Evolutionary conservation across 2,329 filamentous ascomycete species (phyloP).

Genomic region (Colletotrichum horii): DNA sequence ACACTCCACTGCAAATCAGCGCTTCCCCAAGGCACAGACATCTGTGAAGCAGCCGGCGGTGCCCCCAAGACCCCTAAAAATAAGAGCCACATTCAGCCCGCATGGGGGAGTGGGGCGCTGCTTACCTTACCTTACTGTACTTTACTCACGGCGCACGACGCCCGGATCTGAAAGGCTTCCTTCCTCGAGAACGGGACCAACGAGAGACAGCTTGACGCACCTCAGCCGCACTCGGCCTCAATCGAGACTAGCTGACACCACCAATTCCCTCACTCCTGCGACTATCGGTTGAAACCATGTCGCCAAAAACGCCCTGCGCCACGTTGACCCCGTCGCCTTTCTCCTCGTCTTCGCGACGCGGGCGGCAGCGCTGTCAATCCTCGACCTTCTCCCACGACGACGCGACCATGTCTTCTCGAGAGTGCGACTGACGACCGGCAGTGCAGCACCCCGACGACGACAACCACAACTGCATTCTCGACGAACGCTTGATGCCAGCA

Average conservation of each 20-base stretch:
- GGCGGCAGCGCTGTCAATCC: background rate
- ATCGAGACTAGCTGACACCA: constrained; percentile 9
- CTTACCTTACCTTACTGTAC: too few species aligned
- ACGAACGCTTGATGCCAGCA: background rate
- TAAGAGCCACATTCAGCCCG: constrained; percentile 6
- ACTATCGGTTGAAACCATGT: constrained; percentile 7
- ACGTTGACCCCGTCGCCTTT: background rate
- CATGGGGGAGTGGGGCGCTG: background rate
- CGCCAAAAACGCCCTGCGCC: constrained; percentile 15
- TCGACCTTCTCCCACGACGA: background rate
- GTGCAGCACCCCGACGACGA: background rate
- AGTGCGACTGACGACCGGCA: background rate
- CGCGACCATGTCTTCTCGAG: background rate
- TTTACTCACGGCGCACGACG: background rate
- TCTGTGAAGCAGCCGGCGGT: constrained; percentile 9
- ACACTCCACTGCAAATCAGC: background rate
- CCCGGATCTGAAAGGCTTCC: background rate
- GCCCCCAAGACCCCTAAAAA: constrained; percentile 17
- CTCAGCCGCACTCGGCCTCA: constrained; percentile 17
- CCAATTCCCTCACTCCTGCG: background rate
- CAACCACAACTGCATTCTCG: background rate
- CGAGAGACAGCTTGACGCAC: background rate
- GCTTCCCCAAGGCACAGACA: background rate
- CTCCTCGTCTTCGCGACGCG: background rate
- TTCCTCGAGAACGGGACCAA: background rate